These are phyloP conservation scores for Exserohilum rostratum DNA, from an alignment of 2,329 filamentous ascomycete genomes.

Conservation along the genomic window DNA sequence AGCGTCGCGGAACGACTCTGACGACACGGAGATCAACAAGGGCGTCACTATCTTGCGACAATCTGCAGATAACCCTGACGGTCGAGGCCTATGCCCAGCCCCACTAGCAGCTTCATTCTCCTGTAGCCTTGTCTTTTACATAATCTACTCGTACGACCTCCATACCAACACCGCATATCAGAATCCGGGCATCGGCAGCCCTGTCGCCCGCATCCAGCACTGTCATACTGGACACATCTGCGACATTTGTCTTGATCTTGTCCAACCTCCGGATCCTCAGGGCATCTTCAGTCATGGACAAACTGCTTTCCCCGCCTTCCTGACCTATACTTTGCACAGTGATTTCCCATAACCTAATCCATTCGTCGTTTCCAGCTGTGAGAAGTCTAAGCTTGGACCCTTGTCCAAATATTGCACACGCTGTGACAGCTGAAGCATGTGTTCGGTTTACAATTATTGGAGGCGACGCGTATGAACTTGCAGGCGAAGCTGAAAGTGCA, in stretches of 20 bases:
- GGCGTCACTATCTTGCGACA: background rate
- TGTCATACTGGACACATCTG: conserved; percentile 62
- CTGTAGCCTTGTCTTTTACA: background rate
- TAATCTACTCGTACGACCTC: conserved; percentile 34
- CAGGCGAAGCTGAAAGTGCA: conserved; percentile 18
- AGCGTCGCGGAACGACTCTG: background rate
- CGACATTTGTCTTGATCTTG: conserved; percentile 56
- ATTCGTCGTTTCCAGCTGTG: conserved; percentile 56
- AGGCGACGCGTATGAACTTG: conserved; percentile 14
- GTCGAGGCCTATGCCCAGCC: background rate
- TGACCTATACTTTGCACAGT: background rate
- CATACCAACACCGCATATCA: conserved; percentile 47
- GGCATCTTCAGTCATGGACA: conserved; percentile 2
- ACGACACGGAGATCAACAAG: background rate
- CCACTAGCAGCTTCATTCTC: background rate
- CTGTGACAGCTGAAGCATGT: conserved; percentile 75
- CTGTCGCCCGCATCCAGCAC: conserved; percentile 33
- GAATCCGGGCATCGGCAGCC: conserved; percentile 18
- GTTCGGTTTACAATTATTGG: conserved; percentile 60
- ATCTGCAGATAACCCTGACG: background rate
- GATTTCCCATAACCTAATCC: conserved; percentile 56
- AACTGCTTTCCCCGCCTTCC: background rate
- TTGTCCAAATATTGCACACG: conserved; percentile 50
- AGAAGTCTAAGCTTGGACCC: conserved; percentile 28
- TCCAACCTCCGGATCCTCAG: conserved; percentile 39